These are phyloP conservation scores for Tuctoria greenei DNA, from an alignment of 176 grass and related monocot genomes.

Conservation along the genomic window DNA sequence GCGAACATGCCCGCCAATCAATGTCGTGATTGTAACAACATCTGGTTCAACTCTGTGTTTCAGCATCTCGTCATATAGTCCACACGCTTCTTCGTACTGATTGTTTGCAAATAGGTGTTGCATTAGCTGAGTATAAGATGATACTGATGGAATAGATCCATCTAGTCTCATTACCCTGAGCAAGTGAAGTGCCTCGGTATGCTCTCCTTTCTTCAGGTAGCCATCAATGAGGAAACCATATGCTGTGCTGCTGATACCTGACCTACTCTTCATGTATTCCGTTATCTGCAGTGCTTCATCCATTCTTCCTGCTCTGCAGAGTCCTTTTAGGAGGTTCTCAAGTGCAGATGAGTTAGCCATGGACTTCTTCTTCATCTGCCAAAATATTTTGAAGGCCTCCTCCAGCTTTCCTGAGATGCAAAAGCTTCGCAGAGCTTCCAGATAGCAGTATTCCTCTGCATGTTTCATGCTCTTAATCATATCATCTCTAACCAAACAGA, in stretches of 20 bases:
- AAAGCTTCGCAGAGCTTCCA: conserved; percentile 58
- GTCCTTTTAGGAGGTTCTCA: conserved; percentile 56
- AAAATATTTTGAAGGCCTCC: conserved; percentile 55
- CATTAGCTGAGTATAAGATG: conserved; percentile 82
- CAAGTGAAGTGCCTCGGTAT: conserved; percentile 51
- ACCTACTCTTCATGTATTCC: conserved; percentile 46
- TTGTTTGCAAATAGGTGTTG: conserved; percentile 61
- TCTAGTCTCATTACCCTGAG: conserved; percentile 56
- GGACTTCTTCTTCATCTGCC: conserved; percentile 65
- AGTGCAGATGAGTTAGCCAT: conserved; percentile 39
- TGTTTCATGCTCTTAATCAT: conserved; percentile 55
- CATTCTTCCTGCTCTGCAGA: conserved; percentile 63
- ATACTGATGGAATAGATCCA: conserved; percentile 49
- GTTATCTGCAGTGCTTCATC: conserved; percentile 56
- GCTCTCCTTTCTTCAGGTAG: conserved; percentile 59
- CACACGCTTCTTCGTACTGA: conserved; percentile 55
- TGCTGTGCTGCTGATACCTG: conserved; percentile 27
- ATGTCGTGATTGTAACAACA: conserved; percentile 49
- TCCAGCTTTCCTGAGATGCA: conserved; percentile 57
- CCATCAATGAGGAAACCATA: conserved; percentile 64
- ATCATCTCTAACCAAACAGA: conserved; percentile 57
- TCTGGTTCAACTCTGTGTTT: conserved; percentile 59
- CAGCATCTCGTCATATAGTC: conserved; percentile 69
- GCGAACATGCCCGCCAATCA: conserved; percentile 61
- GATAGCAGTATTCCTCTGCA: conserved; percentile 55